A percentile compares a stretch with the other conserved stretches of the same genome.
These are phyloP conservation scores for Talaromyces funiculosus DNA, from an alignment of 2,329 filamentous ascomycete species.

Conservation along the genomic window DNA sequence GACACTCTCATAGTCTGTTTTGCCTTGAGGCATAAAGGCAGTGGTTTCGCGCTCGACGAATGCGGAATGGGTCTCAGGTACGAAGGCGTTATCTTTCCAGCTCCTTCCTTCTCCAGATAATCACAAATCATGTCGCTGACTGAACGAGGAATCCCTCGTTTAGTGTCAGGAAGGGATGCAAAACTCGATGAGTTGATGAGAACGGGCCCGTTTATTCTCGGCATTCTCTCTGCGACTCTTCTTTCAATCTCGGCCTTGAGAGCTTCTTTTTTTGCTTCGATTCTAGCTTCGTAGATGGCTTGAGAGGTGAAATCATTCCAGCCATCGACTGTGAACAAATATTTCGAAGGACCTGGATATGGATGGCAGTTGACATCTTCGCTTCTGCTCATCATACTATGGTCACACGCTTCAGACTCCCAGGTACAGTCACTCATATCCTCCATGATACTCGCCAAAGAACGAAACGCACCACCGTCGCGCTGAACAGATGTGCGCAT, in stretches of 20 bases:
- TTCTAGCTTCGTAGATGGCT: background rate
- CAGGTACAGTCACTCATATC: background rate
- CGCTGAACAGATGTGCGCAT: background rate
- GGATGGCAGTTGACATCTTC: background rate
- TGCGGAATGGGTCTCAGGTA: background rate
- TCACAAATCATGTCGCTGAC: slow-evolving; percentile 3
- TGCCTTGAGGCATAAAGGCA: slow-evolving; percentile 6
- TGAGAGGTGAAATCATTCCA: background rate
- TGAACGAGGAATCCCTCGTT: background rate
- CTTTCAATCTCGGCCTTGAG: background rate
- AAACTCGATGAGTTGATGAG: background rate
- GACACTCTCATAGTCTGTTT: background rate
- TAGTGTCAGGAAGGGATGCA: background rate
- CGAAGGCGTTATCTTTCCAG: background rate
- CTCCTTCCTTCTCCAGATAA: background rate
- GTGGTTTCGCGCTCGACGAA: slow-evolving; percentile 7
- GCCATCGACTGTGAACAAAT: background rate
- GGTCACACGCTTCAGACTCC: background rate
- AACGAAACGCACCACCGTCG: background rate
- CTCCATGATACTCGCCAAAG: background rate
- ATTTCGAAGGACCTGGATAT: background rate
- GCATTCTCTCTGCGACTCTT: background rate
- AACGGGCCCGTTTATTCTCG: background rate
- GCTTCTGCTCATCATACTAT: background rate
- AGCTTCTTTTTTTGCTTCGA: background rate